A percentile compares a stretch with the other conserved stretches of the same genome.
Conservation (phyloP, 805 yeast species). For the Candida argentea region DNA sequence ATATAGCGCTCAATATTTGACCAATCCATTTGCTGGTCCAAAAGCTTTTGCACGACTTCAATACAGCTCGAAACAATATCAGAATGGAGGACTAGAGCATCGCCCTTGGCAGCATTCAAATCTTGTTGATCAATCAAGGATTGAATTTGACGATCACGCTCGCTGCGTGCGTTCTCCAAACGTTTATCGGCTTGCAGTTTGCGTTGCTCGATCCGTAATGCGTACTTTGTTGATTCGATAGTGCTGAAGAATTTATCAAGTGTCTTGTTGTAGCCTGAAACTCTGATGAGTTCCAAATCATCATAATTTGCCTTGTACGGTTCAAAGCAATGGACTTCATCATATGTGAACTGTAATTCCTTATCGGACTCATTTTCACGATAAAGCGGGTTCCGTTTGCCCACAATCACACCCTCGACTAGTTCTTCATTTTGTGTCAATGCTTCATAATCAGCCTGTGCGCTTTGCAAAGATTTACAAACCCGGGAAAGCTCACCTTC, state of each 20-base stretch:
- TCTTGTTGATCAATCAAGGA: slow-evolving; percentile 55
- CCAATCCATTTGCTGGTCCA: slow-evolving; percentile 93
- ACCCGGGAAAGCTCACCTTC: slow-evolving; percentile 20
- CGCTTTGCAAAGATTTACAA: slow-evolving; percentile 32
- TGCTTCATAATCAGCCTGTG: slow-evolving; percentile 33
- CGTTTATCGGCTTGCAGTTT: slow-evolving; percentile 68
- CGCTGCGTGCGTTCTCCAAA: slow-evolving; percentile 63
- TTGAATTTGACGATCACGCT: slow-evolving; percentile 60
- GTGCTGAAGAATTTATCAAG: slow-evolving; percentile 80
- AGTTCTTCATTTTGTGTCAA: slow-evolving; percentile 26
- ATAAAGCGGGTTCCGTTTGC: slow-evolving; percentile 46
- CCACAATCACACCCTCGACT: slow-evolving; percentile 50
- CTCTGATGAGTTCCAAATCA: slow-evolving; percentile 27
- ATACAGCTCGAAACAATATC: slow-evolving; percentile 65
- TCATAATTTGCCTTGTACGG: slow-evolving; percentile 35
- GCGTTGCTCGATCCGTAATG: slow-evolving; percentile 64
- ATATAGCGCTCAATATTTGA: slow-evolving; percentile 71
- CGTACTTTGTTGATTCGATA: slow-evolving; percentile 70
- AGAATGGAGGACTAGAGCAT: slow-evolving; percentile 58
- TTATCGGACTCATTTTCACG: slow-evolving; percentile 15
- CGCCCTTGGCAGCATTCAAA: slow-evolving; percentile 58
- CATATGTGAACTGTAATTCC: slow-evolving; percentile 42
- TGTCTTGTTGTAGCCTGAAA: slow-evolving; percentile 68
- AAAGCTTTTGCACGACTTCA: slow-evolving; percentile 49
- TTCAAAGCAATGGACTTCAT: slow-evolving; percentile 60